Conservation (phyloP, 345 rosid genomes). For the Jatropha curcas region DNA sequence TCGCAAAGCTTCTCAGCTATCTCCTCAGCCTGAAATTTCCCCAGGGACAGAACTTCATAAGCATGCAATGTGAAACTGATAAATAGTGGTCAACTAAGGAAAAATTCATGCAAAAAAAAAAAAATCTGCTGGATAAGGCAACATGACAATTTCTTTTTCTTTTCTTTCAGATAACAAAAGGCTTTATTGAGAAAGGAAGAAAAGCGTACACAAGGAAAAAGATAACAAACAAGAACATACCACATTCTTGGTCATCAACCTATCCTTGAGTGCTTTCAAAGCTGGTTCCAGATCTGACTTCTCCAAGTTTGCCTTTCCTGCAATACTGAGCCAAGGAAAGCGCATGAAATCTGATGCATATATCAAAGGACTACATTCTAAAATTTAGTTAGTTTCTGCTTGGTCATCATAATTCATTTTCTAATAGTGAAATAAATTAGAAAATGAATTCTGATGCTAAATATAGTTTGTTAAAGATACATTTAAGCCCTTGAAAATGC, state of each 20-base stretch:
- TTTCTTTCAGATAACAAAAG: too few relatives aligned
- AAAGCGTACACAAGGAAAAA: too few relatives aligned
- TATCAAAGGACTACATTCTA: neutral
- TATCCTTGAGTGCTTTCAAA: constrained; percentile 90
- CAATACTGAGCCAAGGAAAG: constrained; percentile 61
- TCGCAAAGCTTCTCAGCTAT: constrained; percentile 98
- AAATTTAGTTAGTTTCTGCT: neutral
- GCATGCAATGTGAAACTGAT: neutral
- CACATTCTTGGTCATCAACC: constrained; percentile 99
- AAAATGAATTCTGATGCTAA: neutral
- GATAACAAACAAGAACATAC: constrained; percentile 34
- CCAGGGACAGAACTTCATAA: constrained; percentile 9
- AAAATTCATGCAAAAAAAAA: neutral
- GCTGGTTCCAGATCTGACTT: constrained; percentile 92
- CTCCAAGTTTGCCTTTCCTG: constrained; percentile 97
- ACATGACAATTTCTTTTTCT: constrained; percentile 82
- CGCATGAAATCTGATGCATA: neutral
- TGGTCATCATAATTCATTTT: too few relatives aligned
- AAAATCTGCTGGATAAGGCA: neutral
- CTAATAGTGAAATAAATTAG: neutral
- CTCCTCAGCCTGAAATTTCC: constrained; percentile 81
- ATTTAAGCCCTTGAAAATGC: neutral
- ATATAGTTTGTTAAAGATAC: neutral
- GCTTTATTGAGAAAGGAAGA: too few relatives aligned
- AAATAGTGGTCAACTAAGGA: constrained; percentile 5